A percentile compares a stretch with the other conserved stretches of the same genome.
phyloP scores from a whole-genome alignment of 306 rosid genomes.

The Mimosa pudica region DNA sequence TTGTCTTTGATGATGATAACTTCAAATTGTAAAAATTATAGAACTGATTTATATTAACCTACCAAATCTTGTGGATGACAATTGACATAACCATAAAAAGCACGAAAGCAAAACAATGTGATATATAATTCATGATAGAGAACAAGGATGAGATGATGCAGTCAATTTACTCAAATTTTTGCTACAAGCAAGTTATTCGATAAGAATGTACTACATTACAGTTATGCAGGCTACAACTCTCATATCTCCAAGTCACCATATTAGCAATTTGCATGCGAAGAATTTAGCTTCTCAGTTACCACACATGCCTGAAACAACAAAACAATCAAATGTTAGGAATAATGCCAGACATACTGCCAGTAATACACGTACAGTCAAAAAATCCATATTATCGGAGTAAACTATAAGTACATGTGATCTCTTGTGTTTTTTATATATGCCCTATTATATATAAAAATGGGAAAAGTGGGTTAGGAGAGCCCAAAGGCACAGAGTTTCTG shows the following conservation, averaged over 20 bases:
- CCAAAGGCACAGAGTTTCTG: not conserved
- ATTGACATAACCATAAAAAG: not conserved
- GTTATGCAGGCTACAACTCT: not conserved
- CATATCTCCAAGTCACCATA: not conserved
- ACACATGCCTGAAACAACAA: not conserved
- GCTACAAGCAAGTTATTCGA: not conserved
- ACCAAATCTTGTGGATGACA: not conserved
- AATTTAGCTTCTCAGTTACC: not conserved
- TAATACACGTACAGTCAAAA: too few species aligned
- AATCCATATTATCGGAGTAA: not conserved
- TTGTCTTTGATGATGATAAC: not conserved
- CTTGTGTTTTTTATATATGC: not conserved
- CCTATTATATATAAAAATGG: not conserved
- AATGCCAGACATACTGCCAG: not conserved
- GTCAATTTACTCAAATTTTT: not conserved
- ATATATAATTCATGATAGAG: not conserved
- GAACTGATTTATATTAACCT: not conserved
- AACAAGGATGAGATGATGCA: not conserved
- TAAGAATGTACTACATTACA: not conserved
- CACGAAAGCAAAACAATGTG: not conserved
- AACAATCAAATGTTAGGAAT: not conserved
- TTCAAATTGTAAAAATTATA: not conserved
- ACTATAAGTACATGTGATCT: not conserved
- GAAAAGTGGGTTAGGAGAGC: not conserved
- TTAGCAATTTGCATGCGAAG: not conserved